Conservation (phyloP, 2,329 filamentous ascomycete species). For the Colletotrichum sp. region DNA sequence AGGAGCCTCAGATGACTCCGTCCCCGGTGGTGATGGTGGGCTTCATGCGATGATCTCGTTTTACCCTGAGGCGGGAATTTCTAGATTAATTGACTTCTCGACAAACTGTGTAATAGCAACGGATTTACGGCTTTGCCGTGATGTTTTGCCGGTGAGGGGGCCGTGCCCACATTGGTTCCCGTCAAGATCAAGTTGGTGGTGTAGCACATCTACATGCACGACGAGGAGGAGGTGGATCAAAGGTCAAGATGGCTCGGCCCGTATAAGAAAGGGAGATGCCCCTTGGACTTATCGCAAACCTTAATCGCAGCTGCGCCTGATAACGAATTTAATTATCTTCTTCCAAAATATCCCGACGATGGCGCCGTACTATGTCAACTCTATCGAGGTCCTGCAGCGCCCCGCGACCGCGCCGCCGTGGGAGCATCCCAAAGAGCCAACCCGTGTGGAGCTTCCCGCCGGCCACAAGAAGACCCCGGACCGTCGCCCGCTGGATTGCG, state of each 20-base stretch:
- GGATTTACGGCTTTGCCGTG: not conserved
- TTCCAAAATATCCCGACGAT: not conserved
- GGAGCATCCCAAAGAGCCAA: not conserved
- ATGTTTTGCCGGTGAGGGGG: not conserved
- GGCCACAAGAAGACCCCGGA: not conserved
- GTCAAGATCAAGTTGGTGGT: not conserved
- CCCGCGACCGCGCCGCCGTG: not conserved
- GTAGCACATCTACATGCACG: not conserved
- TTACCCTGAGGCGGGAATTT: not conserved
- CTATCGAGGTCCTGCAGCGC: not conserved
- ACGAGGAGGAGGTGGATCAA: not conserved
- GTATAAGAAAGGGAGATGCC: not conserved
- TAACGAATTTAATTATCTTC: not conserved
- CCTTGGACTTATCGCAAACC: not conserved
- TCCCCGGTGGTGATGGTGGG: not conserved
- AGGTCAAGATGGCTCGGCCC: not conserved
- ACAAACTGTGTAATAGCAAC: not conserved
- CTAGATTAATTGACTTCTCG: not conserved
- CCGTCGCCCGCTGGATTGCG: not conserved
- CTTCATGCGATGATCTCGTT: not conserved
- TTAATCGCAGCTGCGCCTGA: not conserved
- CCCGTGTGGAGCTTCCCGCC: not conserved
- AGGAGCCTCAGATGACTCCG: not conserved
- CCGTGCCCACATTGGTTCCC: not conserved
- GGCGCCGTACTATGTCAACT: not conserved